Evolutionary conservation across 2,329 filamentous ascomycete species (phyloP), one percentile per base, ranked within the genome.

Genomic region (Colletotrichum musae): DNA sequence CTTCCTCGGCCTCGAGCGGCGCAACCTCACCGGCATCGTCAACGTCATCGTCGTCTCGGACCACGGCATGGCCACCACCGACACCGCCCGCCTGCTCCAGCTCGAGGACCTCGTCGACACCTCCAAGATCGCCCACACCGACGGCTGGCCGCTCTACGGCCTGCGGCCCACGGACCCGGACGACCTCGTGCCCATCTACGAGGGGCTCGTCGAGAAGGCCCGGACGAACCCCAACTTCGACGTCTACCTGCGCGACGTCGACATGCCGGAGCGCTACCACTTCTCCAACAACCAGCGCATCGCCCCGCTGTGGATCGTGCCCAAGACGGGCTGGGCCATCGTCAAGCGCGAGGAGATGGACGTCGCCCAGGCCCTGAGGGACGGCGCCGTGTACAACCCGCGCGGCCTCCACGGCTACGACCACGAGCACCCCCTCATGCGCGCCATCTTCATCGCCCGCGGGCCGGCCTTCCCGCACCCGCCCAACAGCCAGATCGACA

Each of bases 31-130:
- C 0, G 78, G 92, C 21, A 93, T 99, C 70, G 94, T 98, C 77
- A 99, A 99, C 73, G 88, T 99, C 7, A 91, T 99, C 41, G 87
- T 99, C n/a, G 95, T 99, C 2, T 98, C 94, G 0, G 96, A 99
- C 78, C 96, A 99, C 78, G 96, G 96, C 58, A 99, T 99, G 96
- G 96, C 96, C 1, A 97, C 94, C 0, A 98, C 96, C 0, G 93
- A 95, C 69, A 89, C 88, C 0, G 86, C 90, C 18, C 89, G 96
- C 12, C 84, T 98, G 53, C 87, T 98, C 28, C 96, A 98, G 80
- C 85, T 98, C 2, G 96, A 99, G 72, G 94, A 98, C 76, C 82
- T 98, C 4, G 86, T 98, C 54, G 94, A 98, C 77, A 86, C 92
- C 6, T 83, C 82, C 57, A 87, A 94, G 74, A 91, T 98, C 52